A percentile compares a stretch with the other conserved stretches of the same genome.
Evolutionary conservation across 306 rosid genomes (phyloP).

Genomic region (Arachis hypogaea): DNA sequence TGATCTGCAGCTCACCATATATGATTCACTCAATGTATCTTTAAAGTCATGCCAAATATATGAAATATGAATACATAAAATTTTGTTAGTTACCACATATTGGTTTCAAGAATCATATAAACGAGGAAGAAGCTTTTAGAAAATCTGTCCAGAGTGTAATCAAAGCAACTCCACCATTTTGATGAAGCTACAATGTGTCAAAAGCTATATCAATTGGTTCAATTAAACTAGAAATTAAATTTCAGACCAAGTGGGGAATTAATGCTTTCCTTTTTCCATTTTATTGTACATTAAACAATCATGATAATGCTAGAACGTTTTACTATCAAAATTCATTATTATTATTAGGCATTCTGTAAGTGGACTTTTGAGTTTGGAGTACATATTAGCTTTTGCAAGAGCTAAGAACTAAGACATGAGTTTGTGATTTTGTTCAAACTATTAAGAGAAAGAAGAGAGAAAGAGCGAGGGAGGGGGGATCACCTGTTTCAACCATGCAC

Average conservation of each 20-base stretch:
- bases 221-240: constrained; percentile 39
- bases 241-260: constrained; percentile 36
- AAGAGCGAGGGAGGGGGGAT: background rate
- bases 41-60: too few species aligned
- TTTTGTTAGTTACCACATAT: too few species aligned
- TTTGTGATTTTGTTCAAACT: constrained; percentile 10
- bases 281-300: constrained; percentile 16
- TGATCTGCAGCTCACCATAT: too few species aligned
- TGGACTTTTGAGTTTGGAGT: background rate
- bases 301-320: background rate
- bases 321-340: too few species aligned
- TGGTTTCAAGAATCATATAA: constrained; percentile 37
- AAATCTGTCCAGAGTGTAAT: constrained; percentile 42
- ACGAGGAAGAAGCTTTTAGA: constrained; percentile 44
- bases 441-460: background rate
- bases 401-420: constrained; percentile 14
- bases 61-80: too few species aligned
- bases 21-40: too few species aligned
- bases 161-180: constrained; percentile 48
- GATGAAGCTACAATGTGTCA: constrained; percentile 47
- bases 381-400: constrained; percentile 21
- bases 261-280: constrained; percentile 46
- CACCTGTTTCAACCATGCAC: constrained; percentile 85
- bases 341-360: background rate
- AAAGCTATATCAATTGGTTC: constrained; percentile 45